A percentile compares a stretch with the other conserved stretches of the same genome.
phyloP scores from a whole-genome alignment of 2,329 filamentous ascomycete species.

The Aspergillus niger region DNA sequence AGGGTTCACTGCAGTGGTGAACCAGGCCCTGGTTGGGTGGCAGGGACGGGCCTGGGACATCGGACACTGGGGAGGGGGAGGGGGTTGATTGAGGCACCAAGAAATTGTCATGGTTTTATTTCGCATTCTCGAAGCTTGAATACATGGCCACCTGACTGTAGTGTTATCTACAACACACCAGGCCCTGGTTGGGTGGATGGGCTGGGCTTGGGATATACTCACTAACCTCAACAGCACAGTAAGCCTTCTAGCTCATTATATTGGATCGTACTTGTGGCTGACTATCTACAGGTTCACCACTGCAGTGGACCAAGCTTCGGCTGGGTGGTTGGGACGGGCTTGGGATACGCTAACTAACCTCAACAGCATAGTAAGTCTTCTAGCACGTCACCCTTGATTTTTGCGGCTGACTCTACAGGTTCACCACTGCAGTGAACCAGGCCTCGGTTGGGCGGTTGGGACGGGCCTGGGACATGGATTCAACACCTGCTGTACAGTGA shows the following conservation, averaged over 20 bases:
- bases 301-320: background rate
- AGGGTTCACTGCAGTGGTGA: background rate
- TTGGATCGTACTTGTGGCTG: too few species aligned
- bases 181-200: slow-evolving; percentile 10
- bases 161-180: background rate
- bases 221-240: background rate
- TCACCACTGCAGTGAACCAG: background rate
- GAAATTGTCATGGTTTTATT: too few species aligned
- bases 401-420: too few species aligned
- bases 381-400: too few species aligned
- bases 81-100: too few species aligned
- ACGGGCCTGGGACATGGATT: slow-evolving; percentile 15
- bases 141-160: too few species aligned
- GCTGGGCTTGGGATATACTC: background rate
- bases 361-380: too few species aligned
- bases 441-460: slow-evolving; percentile 18
- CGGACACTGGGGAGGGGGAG: background rate
- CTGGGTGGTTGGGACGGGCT: slow-evolving; percentile 17
- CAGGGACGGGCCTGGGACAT: slow-evolving; percentile 1
- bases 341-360: slow-evolving; percentile 1
- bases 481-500: too few species aligned
- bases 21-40: slow-evolving; percentile 8
- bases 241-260: too few species aligned
- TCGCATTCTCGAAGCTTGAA: background rate
- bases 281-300: too few species aligned